Base-by-base conservation (phyloP, 129 eudicot genomes). In the Flaveria ramosissima region DNA sequence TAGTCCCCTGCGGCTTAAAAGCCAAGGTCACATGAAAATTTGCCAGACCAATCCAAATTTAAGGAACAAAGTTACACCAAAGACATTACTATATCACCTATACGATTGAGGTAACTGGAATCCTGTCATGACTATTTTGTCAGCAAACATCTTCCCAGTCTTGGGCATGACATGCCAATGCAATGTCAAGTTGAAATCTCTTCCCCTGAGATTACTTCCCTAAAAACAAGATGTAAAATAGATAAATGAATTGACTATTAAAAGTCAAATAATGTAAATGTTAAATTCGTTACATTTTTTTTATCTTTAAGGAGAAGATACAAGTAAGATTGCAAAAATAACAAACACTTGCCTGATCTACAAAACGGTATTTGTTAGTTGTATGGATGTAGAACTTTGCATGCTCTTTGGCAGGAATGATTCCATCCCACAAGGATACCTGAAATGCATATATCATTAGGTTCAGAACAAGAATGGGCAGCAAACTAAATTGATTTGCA, bases 141-240 rank as follows among this genome's bases (percentile, higher is more conserved):
- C 92, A 7, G 92, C 86, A 78, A 88, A 86, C 98, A 93, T 93
- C 86, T 88, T 93, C 64, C 98, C 98, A 2, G 98, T 93, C 85
- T 90, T 93, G 7, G 96, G 98, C 98, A 93, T 93, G 13, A 93
- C 95, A 72, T 93, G 98, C 98, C 98, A 93, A 60, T 90, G 98
- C 85, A 93, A 78, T 7, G 98, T 90, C 84, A 93, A 66, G 78
- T 93, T 93, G 60, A 85, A 88, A 17, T 86, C 91, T 84, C 75
- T 88, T 57, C 87, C 95, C 16, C 91, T 84, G 19, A 93, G 90
- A 70, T 86, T 93, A 86, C 89, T 86, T 80, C 98, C 98, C 98
- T 93, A 41, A 19, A 39, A 59, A 78, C 46, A 3, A 5, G 1
- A 57, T 13, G 41, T 4, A 36, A 36, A 36, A 36, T 36, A 36